Conservation (phyloP, 2,329 filamentous ascomycete genomes). For the Emericellopsis atlantica region DNA sequence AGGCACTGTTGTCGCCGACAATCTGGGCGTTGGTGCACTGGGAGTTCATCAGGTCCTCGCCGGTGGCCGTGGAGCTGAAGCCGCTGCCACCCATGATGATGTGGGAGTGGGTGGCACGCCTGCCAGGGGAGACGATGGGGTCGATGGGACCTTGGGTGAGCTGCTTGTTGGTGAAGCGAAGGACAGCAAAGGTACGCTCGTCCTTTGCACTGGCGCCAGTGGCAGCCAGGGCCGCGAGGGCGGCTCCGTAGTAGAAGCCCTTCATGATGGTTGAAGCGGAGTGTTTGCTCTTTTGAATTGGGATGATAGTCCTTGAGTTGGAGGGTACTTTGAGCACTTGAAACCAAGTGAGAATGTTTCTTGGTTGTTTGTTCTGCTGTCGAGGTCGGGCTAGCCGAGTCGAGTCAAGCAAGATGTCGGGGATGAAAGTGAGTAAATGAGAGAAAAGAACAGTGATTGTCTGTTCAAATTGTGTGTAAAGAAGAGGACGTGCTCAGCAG, state of each 20-base stretch:
- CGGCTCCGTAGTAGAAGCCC: constrained; percentile 11
- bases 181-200: constrained; percentile 50
- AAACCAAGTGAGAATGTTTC: background rate
- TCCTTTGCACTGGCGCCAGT: constrained; percentile 26
- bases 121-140: constrained; percentile 54
- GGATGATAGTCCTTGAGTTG: too few relatives aligned
- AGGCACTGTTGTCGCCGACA: constrained; percentile 58
- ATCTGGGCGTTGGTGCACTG: constrained; percentile 60
- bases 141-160: constrained; percentile 52
- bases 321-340: background rate
- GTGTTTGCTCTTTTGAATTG: background rate
- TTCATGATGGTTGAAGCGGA: constrained; percentile 18
- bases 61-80: constrained; percentile 51
- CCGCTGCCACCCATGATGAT: constrained; percentile 58
- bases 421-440: background rate
- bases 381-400: constrained; percentile 2
- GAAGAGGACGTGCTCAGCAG: constrained; percentile 5
- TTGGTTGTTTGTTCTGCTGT: background rate
- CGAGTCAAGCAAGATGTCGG: background rate
- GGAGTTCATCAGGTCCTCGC: constrained; percentile 44
- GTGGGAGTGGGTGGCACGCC: constrained; percentile 51
- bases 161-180: constrained; percentile 55
- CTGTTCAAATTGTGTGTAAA: constrained; percentile 1
- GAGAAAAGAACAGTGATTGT: constrained; percentile 2
- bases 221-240: constrained; percentile 24